Conservation (phyloP, 495 filamentous ascomycete genomes). For the Penicillium mononematosum region DNA sequence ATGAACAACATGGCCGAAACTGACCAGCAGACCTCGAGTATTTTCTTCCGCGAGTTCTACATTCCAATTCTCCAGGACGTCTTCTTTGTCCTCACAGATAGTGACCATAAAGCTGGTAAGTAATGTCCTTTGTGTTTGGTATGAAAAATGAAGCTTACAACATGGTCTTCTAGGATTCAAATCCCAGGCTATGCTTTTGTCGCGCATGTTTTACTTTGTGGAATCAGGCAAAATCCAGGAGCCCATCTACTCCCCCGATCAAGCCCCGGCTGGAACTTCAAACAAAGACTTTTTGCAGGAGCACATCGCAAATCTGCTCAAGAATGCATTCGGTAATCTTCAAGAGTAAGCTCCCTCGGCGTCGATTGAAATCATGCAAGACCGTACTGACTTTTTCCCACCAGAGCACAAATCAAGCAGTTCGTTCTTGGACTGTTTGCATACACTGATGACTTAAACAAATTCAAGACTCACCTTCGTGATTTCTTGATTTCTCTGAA, state of each 20-base stretch:
- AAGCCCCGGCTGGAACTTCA: slow-evolving; percentile 75
- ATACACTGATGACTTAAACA: slow-evolving; percentile 73
- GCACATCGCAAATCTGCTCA: slow-evolving; percentile 81
- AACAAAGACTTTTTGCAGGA: slow-evolving; percentile 88
- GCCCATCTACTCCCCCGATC: slow-evolving; percentile 79
- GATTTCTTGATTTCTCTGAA: slow-evolving; percentile 97
- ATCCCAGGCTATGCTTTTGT: slow-evolving; percentile 87
- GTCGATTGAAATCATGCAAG: background rate
- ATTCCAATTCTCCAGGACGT: slow-evolving; percentile 94
- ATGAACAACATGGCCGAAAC: slow-evolving; percentile 97
- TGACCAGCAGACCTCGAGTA: slow-evolving; percentile 76
- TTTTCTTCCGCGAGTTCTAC: slow-evolving; percentile 97
- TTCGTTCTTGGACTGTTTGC: slow-evolving; percentile 88
- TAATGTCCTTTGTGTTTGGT: slow-evolving; percentile 2
- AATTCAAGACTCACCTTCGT: slow-evolving; percentile 90
- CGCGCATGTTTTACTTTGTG: slow-evolving; percentile 94
- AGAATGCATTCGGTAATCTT: slow-evolving; percentile 90
- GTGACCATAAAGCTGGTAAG: slow-evolving; percentile 91
- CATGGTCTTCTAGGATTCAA: slow-evolving; percentile 68
- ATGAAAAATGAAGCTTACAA: slow-evolving; percentile 5
- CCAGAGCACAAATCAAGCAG: slow-evolving; percentile 76
- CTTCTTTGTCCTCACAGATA: slow-evolving; percentile 96
- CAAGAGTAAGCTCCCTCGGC: slow-evolving; percentile 69
- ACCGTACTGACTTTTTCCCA: slow-evolving; percentile 36
- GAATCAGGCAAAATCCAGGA: slow-evolving; percentile 82